Percentiles rank a stretch among this genome's conserved stretches.
Conservation (phyloP, 805 yeast genomes). For the Kluyveromyces dobzhanskii region DNA sequence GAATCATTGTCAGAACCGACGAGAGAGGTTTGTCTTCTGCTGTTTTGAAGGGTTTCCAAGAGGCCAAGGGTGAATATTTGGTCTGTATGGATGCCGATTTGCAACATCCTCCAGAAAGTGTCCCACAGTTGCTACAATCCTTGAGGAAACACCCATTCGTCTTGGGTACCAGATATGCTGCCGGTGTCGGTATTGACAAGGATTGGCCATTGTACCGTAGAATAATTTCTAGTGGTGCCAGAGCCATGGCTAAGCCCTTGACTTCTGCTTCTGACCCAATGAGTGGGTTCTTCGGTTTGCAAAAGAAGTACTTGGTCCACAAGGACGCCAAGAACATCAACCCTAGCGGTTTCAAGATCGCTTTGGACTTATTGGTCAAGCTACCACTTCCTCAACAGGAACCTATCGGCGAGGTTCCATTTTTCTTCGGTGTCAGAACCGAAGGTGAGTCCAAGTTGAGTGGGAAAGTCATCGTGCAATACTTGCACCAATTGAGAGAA, state of each 20-base stretch:
- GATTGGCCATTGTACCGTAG: slow-evolving; percentile 47
- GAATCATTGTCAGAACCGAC: slow-evolving; percentile 41
- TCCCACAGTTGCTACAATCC: slow-evolving; percentile 36
- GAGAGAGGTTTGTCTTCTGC: slow-evolving; percentile 46
- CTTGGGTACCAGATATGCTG: slow-evolving; percentile 46
- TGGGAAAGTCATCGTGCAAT: slow-evolving; percentile 41
- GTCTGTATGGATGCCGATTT: slow-evolving; percentile 48
- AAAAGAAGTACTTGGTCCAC: slow-evolving; percentile 33
- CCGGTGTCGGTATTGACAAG: slow-evolving; percentile 45
- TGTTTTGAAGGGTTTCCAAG: slow-evolving; percentile 40
- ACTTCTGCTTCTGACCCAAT: slow-evolving; percentile 46
- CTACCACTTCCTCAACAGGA: slow-evolving; percentile 30
- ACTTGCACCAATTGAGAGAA: slow-evolving; percentile 39
- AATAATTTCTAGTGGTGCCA: slow-evolving; percentile 41
- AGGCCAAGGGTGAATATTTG: slow-evolving; percentile 38
- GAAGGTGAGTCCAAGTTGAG: slow-evolving; percentile 45
- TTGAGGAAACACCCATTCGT: slow-evolving; percentile 37
- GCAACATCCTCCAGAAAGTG: slow-evolving; percentile 46
- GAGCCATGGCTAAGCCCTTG: slow-evolving; percentile 40
- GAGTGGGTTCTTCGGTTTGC: slow-evolving; percentile 46
- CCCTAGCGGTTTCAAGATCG: slow-evolving; percentile 42
- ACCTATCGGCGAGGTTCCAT: slow-evolving; percentile 40
- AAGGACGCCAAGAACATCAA: slow-evolving; percentile 31
- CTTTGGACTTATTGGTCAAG: slow-evolving; percentile 40
- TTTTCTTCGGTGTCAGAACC: slow-evolving; percentile 45